Conservation (phyloP, 192 early-diverging fungal species). For the Coemansia sp. region DNA sequence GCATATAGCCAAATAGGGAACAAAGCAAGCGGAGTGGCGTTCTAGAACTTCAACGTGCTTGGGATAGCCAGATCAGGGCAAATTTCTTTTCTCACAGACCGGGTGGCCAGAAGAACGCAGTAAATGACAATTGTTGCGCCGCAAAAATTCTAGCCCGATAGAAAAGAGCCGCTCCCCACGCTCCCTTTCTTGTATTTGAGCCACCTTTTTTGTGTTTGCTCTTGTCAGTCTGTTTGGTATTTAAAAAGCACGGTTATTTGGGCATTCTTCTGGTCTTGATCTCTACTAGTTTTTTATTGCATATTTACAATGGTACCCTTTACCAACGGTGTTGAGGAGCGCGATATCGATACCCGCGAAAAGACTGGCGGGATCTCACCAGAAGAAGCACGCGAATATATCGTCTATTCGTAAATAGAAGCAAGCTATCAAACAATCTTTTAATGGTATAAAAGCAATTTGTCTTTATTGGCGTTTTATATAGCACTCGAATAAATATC, state of each 20-base stretch:
- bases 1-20: too few relatives aligned
- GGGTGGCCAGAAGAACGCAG: background rate
- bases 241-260: too few relatives aligned
- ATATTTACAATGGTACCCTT: conserved; percentile 16
- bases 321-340: conserved; percentile 26
- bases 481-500: too few relatives aligned
- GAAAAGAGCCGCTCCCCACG: background rate
- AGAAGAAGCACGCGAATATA: conserved; percentile 46
- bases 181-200: background rate
- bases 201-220: background rate
- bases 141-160: background rate
- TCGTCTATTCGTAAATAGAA: conserved; percentile 15
- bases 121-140: background rate
- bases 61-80: too few relatives aligned
- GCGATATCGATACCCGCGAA: conserved; percentile 49
- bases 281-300: background rate
- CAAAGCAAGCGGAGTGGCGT: too few relatives aligned
- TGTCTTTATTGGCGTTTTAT: too few relatives aligned
- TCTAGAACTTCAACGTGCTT: too few relatives aligned
- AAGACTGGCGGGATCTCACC: conserved; percentile 32
- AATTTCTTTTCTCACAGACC: too few relatives aligned
- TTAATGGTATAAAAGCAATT: too few relatives aligned
- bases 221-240: too few relatives aligned
- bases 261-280: too few relatives aligned
- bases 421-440: background rate